phyloP scores from a whole-genome alignment of 495 filamentous ascomycete species.

The Lepidopterella palustris region DNA sequence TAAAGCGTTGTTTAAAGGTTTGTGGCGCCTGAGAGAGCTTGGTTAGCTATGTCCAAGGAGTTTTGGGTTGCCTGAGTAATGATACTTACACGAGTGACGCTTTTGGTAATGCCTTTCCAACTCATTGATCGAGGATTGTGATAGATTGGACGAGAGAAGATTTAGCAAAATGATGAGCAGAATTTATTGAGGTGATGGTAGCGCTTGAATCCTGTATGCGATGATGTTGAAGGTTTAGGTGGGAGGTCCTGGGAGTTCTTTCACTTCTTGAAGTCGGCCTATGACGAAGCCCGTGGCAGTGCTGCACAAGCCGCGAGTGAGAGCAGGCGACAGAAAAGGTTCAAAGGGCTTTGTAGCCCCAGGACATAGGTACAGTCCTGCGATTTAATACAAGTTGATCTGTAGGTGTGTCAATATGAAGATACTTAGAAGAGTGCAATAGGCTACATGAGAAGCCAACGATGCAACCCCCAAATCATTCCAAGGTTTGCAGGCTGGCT shows the following conservation, averaged over 20 bases:
- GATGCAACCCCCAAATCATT: not conserved
- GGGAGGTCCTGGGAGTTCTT: constrained; percentile 10
- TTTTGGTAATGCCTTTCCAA: constrained; percentile 93
- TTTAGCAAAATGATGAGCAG: not conserved
- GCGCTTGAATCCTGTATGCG: not conserved
- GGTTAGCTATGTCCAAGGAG: constrained; percentile 14
- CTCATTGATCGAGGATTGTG: constrained; percentile 57
- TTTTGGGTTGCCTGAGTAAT: not conserved
- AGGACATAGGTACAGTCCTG: no score
- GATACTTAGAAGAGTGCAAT: not conserved
- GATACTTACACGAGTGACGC: constrained; percentile 63
- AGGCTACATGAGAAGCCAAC: not conserved
- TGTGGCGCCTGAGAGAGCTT: constrained; percentile 68
- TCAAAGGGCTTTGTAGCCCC: not conserved
- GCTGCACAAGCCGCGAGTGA: constrained; percentile 12
- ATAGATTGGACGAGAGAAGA: not conserved
- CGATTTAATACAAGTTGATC: no score
- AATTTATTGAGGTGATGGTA: not conserved
- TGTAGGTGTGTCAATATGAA: not conserved
- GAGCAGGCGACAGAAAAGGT: not conserved
- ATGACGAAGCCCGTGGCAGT: constrained; percentile 30
- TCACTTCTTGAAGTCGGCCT: constrained; percentile 9
- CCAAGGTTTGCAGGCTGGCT: not conserved
- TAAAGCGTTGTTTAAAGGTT: constrained; percentile 83
- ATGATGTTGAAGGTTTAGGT: not conserved